Evolutionary conservation across 2,329 filamentous ascomycete species (phyloP).

Genomic region (Pseudogymnoascus sp.): DNA sequence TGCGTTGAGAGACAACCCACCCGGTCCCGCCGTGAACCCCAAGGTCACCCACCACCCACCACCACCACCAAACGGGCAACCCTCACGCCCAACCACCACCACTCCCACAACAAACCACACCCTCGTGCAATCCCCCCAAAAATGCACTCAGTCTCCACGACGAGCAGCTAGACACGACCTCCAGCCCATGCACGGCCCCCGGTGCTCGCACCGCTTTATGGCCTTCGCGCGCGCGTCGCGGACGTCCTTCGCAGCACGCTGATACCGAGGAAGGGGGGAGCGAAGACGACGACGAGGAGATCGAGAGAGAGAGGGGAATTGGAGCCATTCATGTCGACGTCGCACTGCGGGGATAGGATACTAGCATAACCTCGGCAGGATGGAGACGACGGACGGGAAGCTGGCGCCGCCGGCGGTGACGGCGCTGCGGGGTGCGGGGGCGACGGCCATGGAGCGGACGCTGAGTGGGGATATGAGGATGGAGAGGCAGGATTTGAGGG

Average conservation of each 20-base stretch:
- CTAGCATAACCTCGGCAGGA: slow-evolving; percentile 7
- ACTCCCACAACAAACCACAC: not conserved
- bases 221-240: not conserved
- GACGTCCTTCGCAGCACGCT: not conserved
- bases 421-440: slow-evolving; percentile 23
- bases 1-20: not conserved
- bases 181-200: not conserved
- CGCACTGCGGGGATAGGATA: not conserved
- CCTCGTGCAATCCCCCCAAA: not conserved
- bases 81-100: too few relatives aligned
- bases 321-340: not conserved
- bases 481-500: slow-evolving; percentile 85
- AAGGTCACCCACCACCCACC: not conserved
- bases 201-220: not conserved
- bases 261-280: not conserved
- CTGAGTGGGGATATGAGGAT: slow-evolving; percentile 86
- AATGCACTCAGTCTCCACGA: not conserved
- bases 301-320: not conserved
- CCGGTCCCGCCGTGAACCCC: not conserved
- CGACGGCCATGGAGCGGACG: slow-evolving; percentile 48
- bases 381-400: slow-evolving; percentile 21
- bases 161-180: not conserved
- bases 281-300: not conserved
- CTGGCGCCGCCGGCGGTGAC: slow-evolving; percentile 26
- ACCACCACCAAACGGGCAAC: too few relatives aligned